Base-by-base conservation (phyloP, 352 stramenopile genomes). In the Pythium coloratum region DNA sequence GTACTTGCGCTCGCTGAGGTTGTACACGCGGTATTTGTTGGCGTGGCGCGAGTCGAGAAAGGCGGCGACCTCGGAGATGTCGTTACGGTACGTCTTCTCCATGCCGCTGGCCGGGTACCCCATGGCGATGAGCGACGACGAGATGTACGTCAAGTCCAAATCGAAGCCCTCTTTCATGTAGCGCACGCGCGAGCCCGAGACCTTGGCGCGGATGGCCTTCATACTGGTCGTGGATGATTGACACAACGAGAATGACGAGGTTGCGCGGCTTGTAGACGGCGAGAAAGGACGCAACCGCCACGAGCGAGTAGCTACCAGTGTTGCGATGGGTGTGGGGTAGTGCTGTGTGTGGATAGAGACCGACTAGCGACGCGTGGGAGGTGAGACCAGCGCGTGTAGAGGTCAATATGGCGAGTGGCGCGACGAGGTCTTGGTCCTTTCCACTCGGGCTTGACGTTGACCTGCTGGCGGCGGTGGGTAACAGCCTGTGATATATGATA, bases 141-240 rank as follows among this genome's bases (percentile, higher is more conserved):
- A 88, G 76, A 95, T 94, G 72, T 94, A 94, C 36, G 87, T 95
- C 51, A 95, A 74, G 73, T 95, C 87, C 34, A 95, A 73, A 71
- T 95, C 84, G 72, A 81, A 93, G 1, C 87, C 87, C 62, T 94
- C 83, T 65, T 93, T 80, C 69, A 81, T 90, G 80, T 91, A 93
- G 56, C 87, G 84, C 73, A 92, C 81, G 58, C 87, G 87, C 58
- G 87, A 91, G 73, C 87, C 87, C 1, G 87, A 95, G 13, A 95
- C 84, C 55, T 71, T 76, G 24, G 85, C 83, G 54, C 87, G 84
- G 55, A 95, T 76, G 47, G 84, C 82, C 70, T 95, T 93, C 87
- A 95, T 95, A 9, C 2, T 62, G 28, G 53, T 12, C 2, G 40
- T 55, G 20, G 16, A 18, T 2, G 26, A 5, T 40, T 24, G 14